These are phyloP conservation scores for Trypanosoma cruzi DNA, from an alignment of 208 protist genomes.

Conservation along the genomic window DNA sequence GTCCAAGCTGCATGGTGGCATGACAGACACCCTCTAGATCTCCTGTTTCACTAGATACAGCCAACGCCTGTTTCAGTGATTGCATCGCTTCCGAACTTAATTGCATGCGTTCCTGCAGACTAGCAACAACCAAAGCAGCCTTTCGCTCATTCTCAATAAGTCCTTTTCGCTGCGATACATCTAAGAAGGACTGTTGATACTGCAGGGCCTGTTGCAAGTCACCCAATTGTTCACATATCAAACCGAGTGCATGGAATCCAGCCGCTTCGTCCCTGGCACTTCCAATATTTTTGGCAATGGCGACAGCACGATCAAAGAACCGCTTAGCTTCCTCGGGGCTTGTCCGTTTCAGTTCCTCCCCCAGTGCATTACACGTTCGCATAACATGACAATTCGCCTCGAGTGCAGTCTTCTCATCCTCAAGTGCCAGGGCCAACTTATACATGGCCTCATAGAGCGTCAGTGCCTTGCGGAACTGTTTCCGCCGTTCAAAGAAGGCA, in stretches of 20 bases:
- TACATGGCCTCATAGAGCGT: constrained; percentile 72
- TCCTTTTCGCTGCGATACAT: constrained; percentile 44
- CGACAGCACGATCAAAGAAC: constrained; percentile 54
- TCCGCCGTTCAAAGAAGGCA: constrained; percentile 66
- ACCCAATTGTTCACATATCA: constrained; percentile 69
- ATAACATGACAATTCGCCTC: constrained; percentile 62
- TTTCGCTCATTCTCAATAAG: constrained; percentile 49
- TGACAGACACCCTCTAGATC: constrained; percentile 66
- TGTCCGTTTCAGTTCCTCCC: constrained; percentile 36
- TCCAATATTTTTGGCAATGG: constrained; percentile 42
- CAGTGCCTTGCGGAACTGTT: constrained; percentile 49
- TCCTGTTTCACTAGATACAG: constrained; percentile 65
- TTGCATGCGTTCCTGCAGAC: constrained; percentile 81
- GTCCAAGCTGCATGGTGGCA: constrained; percentile 84
- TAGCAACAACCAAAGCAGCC: constrained; percentile 68
- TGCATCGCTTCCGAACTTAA: constrained; percentile 61
- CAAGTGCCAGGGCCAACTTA: constrained; percentile 57
- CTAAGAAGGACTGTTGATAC: constrained; percentile 71
- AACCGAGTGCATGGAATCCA: constrained; percentile 71
- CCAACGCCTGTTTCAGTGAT: constrained; percentile 65
- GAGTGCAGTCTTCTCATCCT: constrained; percentile 42
- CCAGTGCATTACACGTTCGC: constrained; percentile 66
- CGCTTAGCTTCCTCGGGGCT: constrained; percentile 40
- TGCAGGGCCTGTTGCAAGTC: constrained; percentile 62
- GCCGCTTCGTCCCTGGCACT: constrained; percentile 47